Conservation (phyloP, 148 eudicot species). For the Pouteria glomerata region DNA sequence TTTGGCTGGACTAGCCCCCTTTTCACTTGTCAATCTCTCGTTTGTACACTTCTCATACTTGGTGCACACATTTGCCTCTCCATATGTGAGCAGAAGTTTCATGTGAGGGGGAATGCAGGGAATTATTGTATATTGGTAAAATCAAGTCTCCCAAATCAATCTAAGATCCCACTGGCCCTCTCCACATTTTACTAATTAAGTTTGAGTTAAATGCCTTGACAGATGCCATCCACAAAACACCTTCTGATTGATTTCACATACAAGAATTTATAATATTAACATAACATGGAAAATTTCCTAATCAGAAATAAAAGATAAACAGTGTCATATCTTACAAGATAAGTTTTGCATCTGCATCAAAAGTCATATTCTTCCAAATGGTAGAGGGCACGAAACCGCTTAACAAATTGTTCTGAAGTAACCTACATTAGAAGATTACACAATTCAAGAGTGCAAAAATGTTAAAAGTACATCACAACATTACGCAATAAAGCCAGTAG, state of each 20-base stretch:
- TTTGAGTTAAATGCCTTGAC: no score
- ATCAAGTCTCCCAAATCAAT: no score
- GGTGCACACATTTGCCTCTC: no score
- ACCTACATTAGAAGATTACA: constrained; percentile 5
- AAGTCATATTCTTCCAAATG: constrained; percentile 15
- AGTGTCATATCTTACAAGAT: neutral
- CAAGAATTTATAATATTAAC: neutral
- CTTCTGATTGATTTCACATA: neutral
- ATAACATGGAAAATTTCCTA: neutral
- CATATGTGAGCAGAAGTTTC: no score
- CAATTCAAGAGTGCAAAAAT: neutral
- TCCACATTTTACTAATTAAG: no score
- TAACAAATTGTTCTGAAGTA: constrained; percentile 11
- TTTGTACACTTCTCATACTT: no score
- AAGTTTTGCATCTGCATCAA: constrained; percentile 9
- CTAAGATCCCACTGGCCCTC: no score
- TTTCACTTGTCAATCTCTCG: no score
- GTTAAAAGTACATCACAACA: neutral
- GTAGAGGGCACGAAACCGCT: constrained; percentile 11
- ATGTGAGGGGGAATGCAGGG: no score
- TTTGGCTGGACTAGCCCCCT: no score
- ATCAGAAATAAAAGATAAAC: neutral
- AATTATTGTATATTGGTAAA: no score
- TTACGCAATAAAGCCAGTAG: neutral
- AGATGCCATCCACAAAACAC: neutral